Evolutionary conservation across 495 filamentous ascomycete species (phyloP).

Genomic region (Podospora anserina): DNA sequence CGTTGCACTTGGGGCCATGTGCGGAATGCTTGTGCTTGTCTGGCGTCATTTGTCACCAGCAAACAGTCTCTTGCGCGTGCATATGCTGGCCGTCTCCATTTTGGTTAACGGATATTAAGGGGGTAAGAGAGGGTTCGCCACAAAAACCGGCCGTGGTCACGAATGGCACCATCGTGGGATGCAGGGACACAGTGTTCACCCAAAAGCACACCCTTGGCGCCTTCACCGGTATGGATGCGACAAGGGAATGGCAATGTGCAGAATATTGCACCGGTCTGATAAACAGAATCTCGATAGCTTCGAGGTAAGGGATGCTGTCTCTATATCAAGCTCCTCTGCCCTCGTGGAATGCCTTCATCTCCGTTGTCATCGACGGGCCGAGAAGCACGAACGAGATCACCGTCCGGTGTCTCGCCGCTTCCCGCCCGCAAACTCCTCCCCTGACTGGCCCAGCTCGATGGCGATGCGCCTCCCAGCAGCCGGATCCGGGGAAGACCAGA

Average conservation of each 20-base stretch:
- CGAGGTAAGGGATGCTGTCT: conserved; percentile 8
- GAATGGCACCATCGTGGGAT: neutral
- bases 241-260: conserved; percentile 1
- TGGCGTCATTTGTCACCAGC: neutral
- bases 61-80: neutral
- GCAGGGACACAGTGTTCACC: neutral
- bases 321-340: neutral
- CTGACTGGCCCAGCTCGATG: neutral
- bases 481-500: conserved; percentile 5
- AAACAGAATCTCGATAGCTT: neutral
- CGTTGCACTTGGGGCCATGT: neutral
- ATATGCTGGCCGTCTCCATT: neutral
- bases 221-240: neutral
- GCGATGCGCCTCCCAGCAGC: conserved; percentile 2
- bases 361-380: conserved; percentile 12
- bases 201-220: neutral
- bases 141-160: too few relatives aligned
- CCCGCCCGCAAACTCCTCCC: neutral
- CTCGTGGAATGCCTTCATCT: conserved; percentile 19
- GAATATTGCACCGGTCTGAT: neutral
- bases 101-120: neutral
- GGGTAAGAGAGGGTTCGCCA: too few relatives aligned
- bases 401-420: conserved; percentile 13
- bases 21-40: neutral
- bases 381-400: conserved; percentile 7